phyloP scores from a whole-genome alignment of 2,329 filamentous ascomycete genomes.

The Boeremia lycopersici region DNA sequence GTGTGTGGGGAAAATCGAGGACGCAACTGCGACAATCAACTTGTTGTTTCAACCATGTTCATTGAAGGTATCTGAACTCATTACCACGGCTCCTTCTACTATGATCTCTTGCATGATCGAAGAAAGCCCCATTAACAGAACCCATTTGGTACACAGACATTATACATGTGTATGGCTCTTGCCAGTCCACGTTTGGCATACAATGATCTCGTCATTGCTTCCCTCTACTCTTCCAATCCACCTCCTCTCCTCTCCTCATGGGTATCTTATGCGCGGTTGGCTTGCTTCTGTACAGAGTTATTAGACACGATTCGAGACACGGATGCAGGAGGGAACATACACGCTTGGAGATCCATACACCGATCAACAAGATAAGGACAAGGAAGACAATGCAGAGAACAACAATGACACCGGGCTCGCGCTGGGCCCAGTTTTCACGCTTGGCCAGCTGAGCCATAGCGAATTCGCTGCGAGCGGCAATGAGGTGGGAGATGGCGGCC shows the following conservation, averaged over 20 bases:
- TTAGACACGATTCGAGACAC: neutral
- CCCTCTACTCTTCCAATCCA: conserved; percentile 15
- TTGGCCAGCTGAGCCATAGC: conserved; percentile 54
- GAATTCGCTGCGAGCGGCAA: conserved; percentile 46
- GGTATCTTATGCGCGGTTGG: conserved; percentile 18
- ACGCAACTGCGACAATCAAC: conserved; percentile 9
- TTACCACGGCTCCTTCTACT: conserved; percentile 38
- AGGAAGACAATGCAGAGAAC: conserved; percentile 67
- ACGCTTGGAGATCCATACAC: conserved; percentile 57
- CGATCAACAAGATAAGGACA: conserved; percentile 58
- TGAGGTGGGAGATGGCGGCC: conserved; percentile 46
- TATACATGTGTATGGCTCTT: conserved; percentile 31
- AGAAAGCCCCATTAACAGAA: conserved; percentile 24
- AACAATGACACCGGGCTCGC: conserved; percentile 65
- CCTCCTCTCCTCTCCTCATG: conserved; percentile 10
- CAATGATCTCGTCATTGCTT: conserved; percentile 17
- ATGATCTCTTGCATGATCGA: conserved; percentile 35
- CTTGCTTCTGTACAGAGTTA: neutral
- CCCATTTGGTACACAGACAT: conserved; percentile 31
- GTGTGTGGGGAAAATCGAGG: neutral
- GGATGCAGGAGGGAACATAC: conserved; percentile 28
- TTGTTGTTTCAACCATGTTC: conserved; percentile 18
- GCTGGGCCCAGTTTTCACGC: conserved; percentile 63
- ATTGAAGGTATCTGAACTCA: conserved; percentile 35
- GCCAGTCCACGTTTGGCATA: conserved; percentile 18